phyloP scores from a whole-genome alignment of 140 eudicot species.

The Ambrosia hybrid region DNA sequence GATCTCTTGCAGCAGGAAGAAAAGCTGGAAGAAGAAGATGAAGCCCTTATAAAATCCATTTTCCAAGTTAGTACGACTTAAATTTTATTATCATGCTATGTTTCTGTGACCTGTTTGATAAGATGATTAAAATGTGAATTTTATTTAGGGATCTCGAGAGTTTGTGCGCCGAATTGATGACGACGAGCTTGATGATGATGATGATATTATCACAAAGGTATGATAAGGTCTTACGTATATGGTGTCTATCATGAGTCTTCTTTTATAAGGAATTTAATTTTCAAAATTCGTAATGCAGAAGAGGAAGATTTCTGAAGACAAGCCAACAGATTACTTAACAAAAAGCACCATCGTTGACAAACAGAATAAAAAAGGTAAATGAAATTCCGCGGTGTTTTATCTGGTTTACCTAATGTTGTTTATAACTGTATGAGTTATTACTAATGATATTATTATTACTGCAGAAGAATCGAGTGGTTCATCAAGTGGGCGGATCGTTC shows the following conservation, averaged over 20 bases:
- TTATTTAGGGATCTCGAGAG: slow-evolving; percentile 49
- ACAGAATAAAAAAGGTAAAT: slow-evolving; percentile 23
- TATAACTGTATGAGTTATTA: neutral
- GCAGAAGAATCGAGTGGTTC: neutral
- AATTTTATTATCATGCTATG: neutral
- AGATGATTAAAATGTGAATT: neutral
- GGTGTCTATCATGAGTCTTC: neutral
- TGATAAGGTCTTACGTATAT: neutral
- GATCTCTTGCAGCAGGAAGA: slow-evolving; percentile 40
- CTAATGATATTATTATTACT: neutral
- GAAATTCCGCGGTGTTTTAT: neutral
- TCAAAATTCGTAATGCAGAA: slow-evolving; percentile 26
- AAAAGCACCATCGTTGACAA: slow-evolving; percentile 14
- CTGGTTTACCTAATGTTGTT: neutral
- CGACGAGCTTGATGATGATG: slow-evolving; percentile 60
- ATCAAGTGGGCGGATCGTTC: slow-evolving; percentile 25
- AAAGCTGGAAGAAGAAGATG: slow-evolving; percentile 69
- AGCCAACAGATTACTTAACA: slow-evolving; percentile 34
- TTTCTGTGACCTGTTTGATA: neutral
- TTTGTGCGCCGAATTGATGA: slow-evolving; percentile 51
- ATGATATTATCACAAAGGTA: slow-evolving; percentile 12
- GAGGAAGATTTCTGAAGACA: slow-evolving; percentile 22
- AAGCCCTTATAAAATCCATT: slow-evolving; percentile 68
- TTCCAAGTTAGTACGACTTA: slow-evolving; percentile 40
- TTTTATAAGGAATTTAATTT: neutral